Evolutionary conservation across 805 yeast genomes (phyloP).

Genomic region (Zygosaccharomyces bailii): DNA sequence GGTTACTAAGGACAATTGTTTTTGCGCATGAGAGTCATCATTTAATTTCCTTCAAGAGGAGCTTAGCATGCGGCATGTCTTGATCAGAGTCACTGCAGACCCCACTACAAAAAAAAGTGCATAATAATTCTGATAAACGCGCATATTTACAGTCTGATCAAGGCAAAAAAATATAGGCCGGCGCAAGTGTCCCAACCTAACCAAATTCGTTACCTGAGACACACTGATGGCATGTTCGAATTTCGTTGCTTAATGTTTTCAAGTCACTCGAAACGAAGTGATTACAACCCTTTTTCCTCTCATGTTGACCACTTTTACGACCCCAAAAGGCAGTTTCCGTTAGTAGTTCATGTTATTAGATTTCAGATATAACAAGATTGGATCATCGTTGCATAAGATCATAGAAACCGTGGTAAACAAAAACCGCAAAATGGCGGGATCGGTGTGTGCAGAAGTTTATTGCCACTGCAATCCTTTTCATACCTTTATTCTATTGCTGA

Average conservation of each 20-base stretch:
- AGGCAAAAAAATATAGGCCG: not conserved
- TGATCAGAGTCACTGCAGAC: too few relatives aligned
- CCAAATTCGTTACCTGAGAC: not conserved
- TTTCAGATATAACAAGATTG: not conserved
- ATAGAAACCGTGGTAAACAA: not conserved
- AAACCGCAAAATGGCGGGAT: not conserved
- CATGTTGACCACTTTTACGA: not conserved
- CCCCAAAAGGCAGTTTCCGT: not conserved
- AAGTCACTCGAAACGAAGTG: slow-evolving; percentile 5
- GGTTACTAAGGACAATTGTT: too few relatives aligned
- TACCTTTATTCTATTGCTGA: not conserved
- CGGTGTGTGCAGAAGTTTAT: not conserved
- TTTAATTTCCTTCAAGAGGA: too few relatives aligned
- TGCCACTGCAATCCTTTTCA: not conserved
- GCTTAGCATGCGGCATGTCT: too few relatives aligned
- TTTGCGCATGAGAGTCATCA: too few relatives aligned
- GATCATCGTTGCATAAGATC: not conserved
- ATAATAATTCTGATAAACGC: too few relatives aligned
- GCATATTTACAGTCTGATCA: too few relatives aligned
- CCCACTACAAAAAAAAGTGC: too few relatives aligned
- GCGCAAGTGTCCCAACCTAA: not conserved
- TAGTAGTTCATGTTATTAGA: not conserved
- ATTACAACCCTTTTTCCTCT: not conserved
- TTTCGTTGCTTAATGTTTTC: not conserved
- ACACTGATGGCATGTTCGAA: not conserved